These are phyloP conservation scores for Rhodotorula taiwanensis DNA, from an alignment of 768 basidiomycete genomes.

Conservation along the genomic window DNA sequence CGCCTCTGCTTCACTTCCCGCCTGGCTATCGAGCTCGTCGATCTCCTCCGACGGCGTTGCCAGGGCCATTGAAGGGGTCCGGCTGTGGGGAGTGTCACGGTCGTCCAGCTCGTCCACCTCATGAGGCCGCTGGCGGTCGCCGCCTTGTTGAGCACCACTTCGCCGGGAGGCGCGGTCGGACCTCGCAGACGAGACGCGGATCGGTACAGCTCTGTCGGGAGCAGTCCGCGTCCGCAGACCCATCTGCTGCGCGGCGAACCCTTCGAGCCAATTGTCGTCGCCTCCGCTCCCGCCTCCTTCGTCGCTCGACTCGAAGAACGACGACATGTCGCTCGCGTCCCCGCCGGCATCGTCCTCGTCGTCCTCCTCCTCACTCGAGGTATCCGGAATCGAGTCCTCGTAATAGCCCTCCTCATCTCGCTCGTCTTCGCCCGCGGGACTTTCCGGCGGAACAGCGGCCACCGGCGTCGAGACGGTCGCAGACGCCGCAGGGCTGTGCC, in stretches of 20 bases:
- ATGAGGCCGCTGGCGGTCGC: not conserved
- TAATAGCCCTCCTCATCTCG: constrained; percentile 16
- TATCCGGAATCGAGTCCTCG: constrained; percentile 33
- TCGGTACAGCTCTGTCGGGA: too few relatives aligned
- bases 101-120: not conserved
- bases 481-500: too few relatives aligned
- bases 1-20: not conserved
- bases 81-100: too few relatives aligned
- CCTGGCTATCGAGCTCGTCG: constrained; percentile 20
- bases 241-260: constrained; percentile 26
- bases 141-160: too few relatives aligned
- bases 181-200: too few relatives aligned
- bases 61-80: too few relatives aligned
- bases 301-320: constrained; percentile 21
- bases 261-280: constrained; percentile 23
- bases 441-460: too few relatives aligned
- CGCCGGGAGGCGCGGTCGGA: too few relatives aligned
- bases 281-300: constrained; percentile 9
- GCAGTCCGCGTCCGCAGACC: constrained; percentile 1
- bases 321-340: constrained; percentile 5
- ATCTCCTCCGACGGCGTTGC: constrained; percentile 1
- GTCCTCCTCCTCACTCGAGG: constrained; percentile 9
- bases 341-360: not conserved
- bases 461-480: too few relatives aligned
- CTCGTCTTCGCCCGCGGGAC: constrained; percentile 2